Evolutionary conservation across 2,329 filamentous ascomycete genomes (phyloP).

Genomic region (Calonectria pteridis): DNA sequence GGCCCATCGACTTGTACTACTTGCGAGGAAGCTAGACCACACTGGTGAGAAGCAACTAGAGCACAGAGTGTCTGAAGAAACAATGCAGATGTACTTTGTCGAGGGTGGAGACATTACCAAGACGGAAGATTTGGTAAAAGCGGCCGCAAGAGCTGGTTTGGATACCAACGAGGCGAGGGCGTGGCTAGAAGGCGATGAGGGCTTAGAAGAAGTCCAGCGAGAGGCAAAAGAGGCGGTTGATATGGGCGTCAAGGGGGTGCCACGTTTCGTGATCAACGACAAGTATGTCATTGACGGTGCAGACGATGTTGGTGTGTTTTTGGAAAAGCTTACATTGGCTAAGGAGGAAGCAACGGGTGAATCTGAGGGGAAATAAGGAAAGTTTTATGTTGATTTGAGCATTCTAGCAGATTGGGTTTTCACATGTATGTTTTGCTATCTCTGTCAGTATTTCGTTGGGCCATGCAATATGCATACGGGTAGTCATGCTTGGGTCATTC

Average conservation of each 20-base stretch:
- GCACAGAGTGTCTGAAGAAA: slow-evolving; percentile 69
- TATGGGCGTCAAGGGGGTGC: slow-evolving; percentile 74
- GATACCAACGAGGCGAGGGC: slow-evolving; percentile 63
- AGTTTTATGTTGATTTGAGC: neutral
- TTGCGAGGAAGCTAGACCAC: slow-evolving; percentile 64
- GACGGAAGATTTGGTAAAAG: slow-evolving; percentile 62
- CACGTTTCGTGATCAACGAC: slow-evolving; percentile 80
- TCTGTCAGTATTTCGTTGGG: neutral
- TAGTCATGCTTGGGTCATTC: neutral
- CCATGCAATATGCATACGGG: neutral
- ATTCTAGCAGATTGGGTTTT: neutral
- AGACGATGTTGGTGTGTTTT: slow-evolving; percentile 76
- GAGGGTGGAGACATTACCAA: slow-evolving; percentile 73
- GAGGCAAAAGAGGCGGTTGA: slow-evolving; percentile 66
- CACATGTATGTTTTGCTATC: neutral
- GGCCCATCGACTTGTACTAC: slow-evolving; percentile 72
- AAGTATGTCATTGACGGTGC: slow-evolving; percentile 77
- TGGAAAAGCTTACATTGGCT: slow-evolving; percentile 72
- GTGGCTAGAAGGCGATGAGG: slow-evolving; percentile 67
- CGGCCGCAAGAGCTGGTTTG: slow-evolving; percentile 67
- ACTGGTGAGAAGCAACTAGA: slow-evolving; percentile 58
- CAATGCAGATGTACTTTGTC: slow-evolving; percentile 78
- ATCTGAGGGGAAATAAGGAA: neutral
- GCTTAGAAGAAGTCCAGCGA: slow-evolving; percentile 68
- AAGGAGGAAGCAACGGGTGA: slow-evolving; percentile 45